These are phyloP conservation scores for Papiliotrema flavescens DNA, from an alignment of 1,284 basidiomycete species.

Conservation along the genomic window DNA sequence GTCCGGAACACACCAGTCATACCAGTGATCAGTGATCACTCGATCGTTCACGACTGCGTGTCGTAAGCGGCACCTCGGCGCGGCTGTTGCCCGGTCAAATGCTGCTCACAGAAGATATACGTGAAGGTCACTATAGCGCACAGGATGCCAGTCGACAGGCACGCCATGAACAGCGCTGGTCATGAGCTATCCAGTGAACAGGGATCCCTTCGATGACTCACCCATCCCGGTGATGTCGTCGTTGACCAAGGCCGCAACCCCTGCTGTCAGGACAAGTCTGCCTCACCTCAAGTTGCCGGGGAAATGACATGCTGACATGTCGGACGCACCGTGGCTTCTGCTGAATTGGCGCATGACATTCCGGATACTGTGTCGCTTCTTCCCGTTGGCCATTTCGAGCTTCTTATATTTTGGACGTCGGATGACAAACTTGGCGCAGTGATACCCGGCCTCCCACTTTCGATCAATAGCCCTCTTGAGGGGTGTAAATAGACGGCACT, in stretches of 20 bases:
- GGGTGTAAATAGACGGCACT: background rate
- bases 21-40: background rate
- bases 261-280: no score
- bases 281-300: no score
- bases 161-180: background rate
- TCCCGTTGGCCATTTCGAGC: no score
- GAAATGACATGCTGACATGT: no score
- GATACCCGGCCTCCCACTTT: background rate
- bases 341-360: no score
- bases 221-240: background rate
- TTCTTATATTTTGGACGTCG: background rate
- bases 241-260: background rate
- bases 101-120: slow-evolving; percentile 1
- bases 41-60: background rate
- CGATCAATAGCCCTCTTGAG: background rate
- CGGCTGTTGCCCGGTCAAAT: no score
- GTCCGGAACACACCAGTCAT: background rate
- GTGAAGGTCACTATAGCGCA: background rate
- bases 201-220: no score
- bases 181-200: background rate
- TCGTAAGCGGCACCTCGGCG: background rate
- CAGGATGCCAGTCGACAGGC: background rate
- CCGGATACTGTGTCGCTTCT: no score
- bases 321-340: no score
- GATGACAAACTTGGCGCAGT: background rate